These are phyloP conservation scores for Cinnamomum micranthum DNA, from an alignment of 164 flowering plant species.

Conservation along the genomic window DNA sequence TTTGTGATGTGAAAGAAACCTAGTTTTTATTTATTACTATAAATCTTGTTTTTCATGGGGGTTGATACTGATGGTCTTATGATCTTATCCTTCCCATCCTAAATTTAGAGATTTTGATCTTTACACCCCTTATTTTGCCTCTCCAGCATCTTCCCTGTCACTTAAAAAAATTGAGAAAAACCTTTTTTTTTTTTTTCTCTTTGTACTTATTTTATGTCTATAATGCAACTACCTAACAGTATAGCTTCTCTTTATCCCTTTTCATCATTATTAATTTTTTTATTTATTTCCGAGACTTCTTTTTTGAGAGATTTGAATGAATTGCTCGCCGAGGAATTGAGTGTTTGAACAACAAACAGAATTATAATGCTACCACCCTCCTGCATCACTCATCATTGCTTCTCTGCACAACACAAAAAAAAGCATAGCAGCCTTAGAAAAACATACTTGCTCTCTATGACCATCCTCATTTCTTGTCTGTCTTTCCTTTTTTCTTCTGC, in stretches of 20 bases:
- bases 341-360: background rate
- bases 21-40: no score
- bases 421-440: slow-evolving; percentile 5
- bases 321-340: slow-evolving; percentile 25
- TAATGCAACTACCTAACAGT: background rate
- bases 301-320: background rate
- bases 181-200: background rate
- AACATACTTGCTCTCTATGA: slow-evolving; percentile 5
- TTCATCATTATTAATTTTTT: background rate
- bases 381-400: slow-evolving; percentile 34
- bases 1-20: background rate
- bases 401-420: slow-evolving; percentile 37
- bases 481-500: background rate
- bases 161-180: background rate
- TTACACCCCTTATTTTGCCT: slow-evolving; percentile 29
- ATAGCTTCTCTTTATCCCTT: background rate
- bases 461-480: background rate
- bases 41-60: background rate
- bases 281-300: background rate
- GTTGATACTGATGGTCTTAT: background rate
- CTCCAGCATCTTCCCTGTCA: background rate
- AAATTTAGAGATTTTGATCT: background rate
- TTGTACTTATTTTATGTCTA: background rate
- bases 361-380: background rate
- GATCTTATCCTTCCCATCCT: background rate